These are phyloP conservation scores for Trichoderma atrobrunneum DNA, from an alignment of 2,329 filamentous ascomycete species.

Conservation along the genomic window DNA sequence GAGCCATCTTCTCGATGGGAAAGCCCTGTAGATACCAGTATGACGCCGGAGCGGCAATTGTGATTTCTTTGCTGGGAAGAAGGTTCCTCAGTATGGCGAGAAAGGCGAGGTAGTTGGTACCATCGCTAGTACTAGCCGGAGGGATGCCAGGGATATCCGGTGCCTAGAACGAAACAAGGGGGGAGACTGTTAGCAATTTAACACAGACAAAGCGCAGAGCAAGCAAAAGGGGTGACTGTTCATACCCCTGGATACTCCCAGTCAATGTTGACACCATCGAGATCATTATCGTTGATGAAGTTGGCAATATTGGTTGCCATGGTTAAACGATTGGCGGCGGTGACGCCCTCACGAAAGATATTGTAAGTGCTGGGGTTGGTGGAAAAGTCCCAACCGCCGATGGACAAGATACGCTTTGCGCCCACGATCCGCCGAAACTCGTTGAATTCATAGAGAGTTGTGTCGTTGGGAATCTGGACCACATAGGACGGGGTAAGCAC, in stretches of 20 bases:
- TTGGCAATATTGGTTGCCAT: conserved; percentile 36
- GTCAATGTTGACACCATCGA: conserved; percentile 41
- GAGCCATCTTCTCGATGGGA: conserved; percentile 33
- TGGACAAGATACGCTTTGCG: conserved; percentile 29
- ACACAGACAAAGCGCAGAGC: no score
- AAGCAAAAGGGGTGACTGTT: neutral
- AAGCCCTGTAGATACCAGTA: conserved; percentile 41
- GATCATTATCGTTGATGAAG: conserved; percentile 35
- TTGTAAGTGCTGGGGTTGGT: conserved; percentile 24
- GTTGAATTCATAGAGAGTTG: conserved; percentile 24
- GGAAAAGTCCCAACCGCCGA: conserved; percentile 31
- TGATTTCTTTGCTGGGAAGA: conserved; percentile 34
- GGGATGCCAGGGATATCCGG: no score
- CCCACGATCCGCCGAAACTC: conserved; percentile 24
- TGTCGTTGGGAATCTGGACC: conserved; percentile 24
- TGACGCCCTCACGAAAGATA: conserved; percentile 26
- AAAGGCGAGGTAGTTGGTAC: neutral
- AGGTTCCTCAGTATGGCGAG: conserved; percentile 23
- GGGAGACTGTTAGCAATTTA: no score
- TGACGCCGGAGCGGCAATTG: conserved; percentile 38
- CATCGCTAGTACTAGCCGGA: no score
- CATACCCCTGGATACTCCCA: conserved; percentile 40
- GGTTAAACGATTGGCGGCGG: conserved; percentile 32
- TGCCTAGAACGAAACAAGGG: no score
- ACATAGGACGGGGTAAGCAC: neutral